A percentile compares a stretch with the other conserved stretches of the same genome.
Conservation (phyloP, 495 filamentous ascomycete genomes). For the Hyaloscypha finlandica region DNA sequence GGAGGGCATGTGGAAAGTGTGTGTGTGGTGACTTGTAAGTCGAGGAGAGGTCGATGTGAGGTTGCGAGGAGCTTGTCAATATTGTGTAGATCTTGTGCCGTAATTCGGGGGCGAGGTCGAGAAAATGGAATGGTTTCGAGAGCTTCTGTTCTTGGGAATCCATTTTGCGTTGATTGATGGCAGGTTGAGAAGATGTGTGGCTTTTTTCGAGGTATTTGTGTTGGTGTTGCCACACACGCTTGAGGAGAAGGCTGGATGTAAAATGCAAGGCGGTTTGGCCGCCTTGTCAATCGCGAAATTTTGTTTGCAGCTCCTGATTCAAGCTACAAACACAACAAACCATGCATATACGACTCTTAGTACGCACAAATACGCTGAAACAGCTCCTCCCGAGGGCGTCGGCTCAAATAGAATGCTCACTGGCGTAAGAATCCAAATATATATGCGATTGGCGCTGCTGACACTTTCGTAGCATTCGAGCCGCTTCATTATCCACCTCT, state of each 20-base stretch:
- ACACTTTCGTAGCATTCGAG: conserved; percentile 1
- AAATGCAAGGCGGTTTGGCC: conserved; percentile 14
- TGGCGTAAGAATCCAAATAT: conserved; percentile 8
- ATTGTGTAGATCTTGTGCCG: conserved; percentile 28
- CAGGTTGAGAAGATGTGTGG: neutral
- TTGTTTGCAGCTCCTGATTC: neutral
- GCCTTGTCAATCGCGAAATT: conserved; percentile 17
- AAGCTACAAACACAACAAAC: conserved; percentile 11
- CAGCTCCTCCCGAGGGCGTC: conserved; percentile 11
- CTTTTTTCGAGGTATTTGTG: neutral
- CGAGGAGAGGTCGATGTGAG: conserved; percentile 10
- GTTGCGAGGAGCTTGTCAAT: conserved; percentile 3
- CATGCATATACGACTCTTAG: conserved; percentile 20
- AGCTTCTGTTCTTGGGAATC: neutral
- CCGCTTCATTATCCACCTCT: neutral
- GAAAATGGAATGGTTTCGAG: conserved; percentile 24
- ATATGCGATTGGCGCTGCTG: neutral
- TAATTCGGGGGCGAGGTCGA: conserved; percentile 32
- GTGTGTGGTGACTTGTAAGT: neutral
- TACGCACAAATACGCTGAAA: conserved; percentile 21
- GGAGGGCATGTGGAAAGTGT: conserved; percentile 21
- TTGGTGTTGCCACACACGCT: neutral
- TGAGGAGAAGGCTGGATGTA: conserved; percentile 11
- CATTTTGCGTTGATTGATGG: neutral
- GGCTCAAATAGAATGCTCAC: conserved; percentile 1